These are phyloP conservation scores for Ophiorrhiza pumila DNA, from an alignment of 257 asterid species.

Conservation along the genomic window DNA sequence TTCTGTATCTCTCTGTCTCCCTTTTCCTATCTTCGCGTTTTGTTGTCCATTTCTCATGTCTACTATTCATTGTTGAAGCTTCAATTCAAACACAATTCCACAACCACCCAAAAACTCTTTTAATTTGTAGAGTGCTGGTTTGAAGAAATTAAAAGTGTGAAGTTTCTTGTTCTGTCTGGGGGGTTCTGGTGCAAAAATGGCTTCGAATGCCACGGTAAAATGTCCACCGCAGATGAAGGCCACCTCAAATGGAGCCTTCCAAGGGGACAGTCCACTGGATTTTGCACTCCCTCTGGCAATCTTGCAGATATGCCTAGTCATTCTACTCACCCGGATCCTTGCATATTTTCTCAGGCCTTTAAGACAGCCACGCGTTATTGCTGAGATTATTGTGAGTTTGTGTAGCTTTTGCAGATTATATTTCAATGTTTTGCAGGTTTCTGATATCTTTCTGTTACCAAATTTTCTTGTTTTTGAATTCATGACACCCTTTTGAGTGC, in stretches of 20 bases:
- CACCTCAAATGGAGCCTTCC: conserved; percentile 43
- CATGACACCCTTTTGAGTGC: too few species aligned
- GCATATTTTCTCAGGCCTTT: conserved; percentile 42
- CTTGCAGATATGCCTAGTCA: conserved; percentile 38
- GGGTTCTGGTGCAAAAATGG: neutral
- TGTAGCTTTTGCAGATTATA: neutral
- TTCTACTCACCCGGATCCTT: conserved; percentile 32
- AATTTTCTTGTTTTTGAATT: neutral
- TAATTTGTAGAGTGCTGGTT: too few species aligned
- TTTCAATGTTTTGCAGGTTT: too few species aligned
- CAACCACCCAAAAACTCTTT: too few species aligned
- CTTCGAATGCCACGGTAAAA: conserved; percentile 14
- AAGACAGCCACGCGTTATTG: conserved; percentile 51
- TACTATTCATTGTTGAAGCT: too few species aligned
- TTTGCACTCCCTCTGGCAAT: conserved; percentile 44
- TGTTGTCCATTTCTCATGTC: too few species aligned
- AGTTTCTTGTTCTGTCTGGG: too few species aligned
- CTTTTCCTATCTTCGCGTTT: too few species aligned
- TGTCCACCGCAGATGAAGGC: conserved; percentile 49
- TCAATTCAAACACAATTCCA: too few species aligned
- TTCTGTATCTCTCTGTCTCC: too few species aligned
- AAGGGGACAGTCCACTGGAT: conserved; percentile 44
- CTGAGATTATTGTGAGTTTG: conserved; percentile 44
- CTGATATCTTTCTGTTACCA: neutral
- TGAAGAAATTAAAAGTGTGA: too few species aligned